Evolutionary conservation across 2,329 filamentous ascomycete genomes (phyloP), one percentile per base, ranked within the genome.

Genomic region (Ophiostoma populinum): DNA sequence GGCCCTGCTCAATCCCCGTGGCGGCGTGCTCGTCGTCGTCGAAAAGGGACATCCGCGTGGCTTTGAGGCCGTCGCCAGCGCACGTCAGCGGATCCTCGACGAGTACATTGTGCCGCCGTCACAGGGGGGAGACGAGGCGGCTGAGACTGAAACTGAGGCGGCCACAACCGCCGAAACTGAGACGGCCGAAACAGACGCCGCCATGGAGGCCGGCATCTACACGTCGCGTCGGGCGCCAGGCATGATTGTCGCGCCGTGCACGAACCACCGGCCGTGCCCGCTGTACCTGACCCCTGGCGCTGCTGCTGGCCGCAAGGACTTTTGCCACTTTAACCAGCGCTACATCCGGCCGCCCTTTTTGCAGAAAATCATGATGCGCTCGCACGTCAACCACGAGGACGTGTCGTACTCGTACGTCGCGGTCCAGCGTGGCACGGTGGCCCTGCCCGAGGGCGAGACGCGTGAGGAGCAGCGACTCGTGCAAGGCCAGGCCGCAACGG

Each of bases 11-110:
- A 81, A 80, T 35, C 80, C 80, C 2, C 67, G 86, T 13, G 87
- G 87, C 2, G 90, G 90, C 24, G 69, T 98, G 11, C 63, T 98
- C 5, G 70, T 95, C 32, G 57, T 95, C 3, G 59, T 94, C 16
- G 90, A 98, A 53, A 95, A 94, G 53, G 90, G 85, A 0, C 71
- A 92, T 10, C 81, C 85, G 10, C 73, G 82, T 28, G 90, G 90
- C 0, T 98, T 98, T 45, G 90, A 95, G 52, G 80, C 82, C 11
- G 72, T 98, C 26, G 87, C 83, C 9, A 80, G 79, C 32, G 85
- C 86, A 6, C 75, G 90, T 33, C 68, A 85, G 27, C 72, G 80
- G 40, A 60, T 98, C 1, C 62, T 95, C 1, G 70, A 80, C 41
- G 72, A 78, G 29, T 75, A 81, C 50, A 78, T 93, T 37, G 57